These are phyloP conservation scores for Abrus precatorius DNA, from an alignment of 306 rosid genomes.

Conservation along the genomic window DNA sequence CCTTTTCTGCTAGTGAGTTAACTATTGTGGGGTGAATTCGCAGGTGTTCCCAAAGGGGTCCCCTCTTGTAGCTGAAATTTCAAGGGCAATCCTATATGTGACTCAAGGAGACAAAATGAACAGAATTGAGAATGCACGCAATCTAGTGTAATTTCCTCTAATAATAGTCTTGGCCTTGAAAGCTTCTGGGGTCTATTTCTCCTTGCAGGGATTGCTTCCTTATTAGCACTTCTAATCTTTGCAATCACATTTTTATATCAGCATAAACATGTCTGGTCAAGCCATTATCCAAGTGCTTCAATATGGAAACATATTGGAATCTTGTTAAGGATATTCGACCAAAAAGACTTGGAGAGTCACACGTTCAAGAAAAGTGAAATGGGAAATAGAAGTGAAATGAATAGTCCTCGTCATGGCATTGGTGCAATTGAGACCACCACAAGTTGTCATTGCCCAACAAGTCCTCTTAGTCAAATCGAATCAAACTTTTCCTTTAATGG, in stretches of 20 bases:
- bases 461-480: constrained; percentile 47
- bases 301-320: constrained; percentile 43
- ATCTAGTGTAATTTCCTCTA: constrained; percentile 48
- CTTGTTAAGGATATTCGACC: constrained; percentile 42
- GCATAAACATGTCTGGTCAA: constrained; percentile 40
- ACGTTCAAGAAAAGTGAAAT: constrained; percentile 52
- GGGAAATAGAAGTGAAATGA: constrained; percentile 1
- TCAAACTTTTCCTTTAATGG: constrained; percentile 21
- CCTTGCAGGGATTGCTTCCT: constrained; percentile 50
- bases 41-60: constrained; percentile 56
- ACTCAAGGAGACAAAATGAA: constrained; percentile 64
- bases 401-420: not conserved
- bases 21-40: not conserved
- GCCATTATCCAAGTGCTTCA: constrained; percentile 26
- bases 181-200: constrained; percentile 75
- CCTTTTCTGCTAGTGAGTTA: not conserved
- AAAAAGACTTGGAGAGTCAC: constrained; percentile 54
- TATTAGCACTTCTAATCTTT: constrained; percentile 49
- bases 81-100: constrained; percentile 64
- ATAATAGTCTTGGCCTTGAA: constrained; percentile 56
- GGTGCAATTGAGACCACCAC: constrained; percentile 44
- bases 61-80: constrained; percentile 62
- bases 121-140: constrained; percentile 50
- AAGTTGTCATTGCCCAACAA: constrained; percentile 50
- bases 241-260: constrained; percentile 44